Conservation (phyloP, 257 asterid genomes). For the Anisodus tanguticus region DNA sequence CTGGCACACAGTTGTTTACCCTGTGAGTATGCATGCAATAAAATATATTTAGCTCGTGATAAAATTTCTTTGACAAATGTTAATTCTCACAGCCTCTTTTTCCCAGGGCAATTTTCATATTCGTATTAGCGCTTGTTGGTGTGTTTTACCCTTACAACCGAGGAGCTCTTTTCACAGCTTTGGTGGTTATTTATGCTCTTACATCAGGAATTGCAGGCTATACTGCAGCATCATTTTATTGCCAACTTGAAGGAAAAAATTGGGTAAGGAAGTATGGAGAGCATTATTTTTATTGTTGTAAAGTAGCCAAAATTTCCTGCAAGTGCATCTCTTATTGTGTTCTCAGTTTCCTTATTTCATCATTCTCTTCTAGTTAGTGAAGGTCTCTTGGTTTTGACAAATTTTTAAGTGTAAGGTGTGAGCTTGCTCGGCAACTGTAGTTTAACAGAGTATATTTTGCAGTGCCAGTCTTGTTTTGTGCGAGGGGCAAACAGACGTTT, state of each 20-base stretch:
- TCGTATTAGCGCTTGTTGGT: conserved; percentile 42
- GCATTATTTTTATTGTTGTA: not conserved
- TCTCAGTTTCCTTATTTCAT: not conserved
- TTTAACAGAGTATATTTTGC: not conserved
- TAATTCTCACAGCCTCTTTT: not conserved
- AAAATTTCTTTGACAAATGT: not conserved
- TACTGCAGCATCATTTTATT: conserved; percentile 44
- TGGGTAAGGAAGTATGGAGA: conserved; percentile 36
- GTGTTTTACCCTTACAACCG: conserved; percentile 47
- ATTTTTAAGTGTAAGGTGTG: not conserved
- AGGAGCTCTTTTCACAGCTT: conserved; percentile 45
- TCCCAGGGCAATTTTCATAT: conserved; percentile 41
- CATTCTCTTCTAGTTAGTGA: not conserved
- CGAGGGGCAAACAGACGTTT: not conserved
- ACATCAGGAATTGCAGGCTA: conserved; percentile 46
- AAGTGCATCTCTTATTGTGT: conserved; percentile 14
- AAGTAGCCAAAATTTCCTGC: not conserved
- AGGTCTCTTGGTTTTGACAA: not conserved
- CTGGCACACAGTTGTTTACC: conserved; percentile 43
- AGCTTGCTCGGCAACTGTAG: not conserved
- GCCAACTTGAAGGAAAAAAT: conserved; percentile 44
- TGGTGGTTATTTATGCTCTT: conserved; percentile 46
- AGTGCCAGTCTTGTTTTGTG: not conserved
- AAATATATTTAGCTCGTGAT: not conserved
- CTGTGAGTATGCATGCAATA: conserved; percentile 35